A percentile compares a stretch with the other conserved stretches of the same genome.
Evolutionary conservation across 805 yeast species (phyloP).

Genomic region (Lipomyces yamanashiensis): DNA sequence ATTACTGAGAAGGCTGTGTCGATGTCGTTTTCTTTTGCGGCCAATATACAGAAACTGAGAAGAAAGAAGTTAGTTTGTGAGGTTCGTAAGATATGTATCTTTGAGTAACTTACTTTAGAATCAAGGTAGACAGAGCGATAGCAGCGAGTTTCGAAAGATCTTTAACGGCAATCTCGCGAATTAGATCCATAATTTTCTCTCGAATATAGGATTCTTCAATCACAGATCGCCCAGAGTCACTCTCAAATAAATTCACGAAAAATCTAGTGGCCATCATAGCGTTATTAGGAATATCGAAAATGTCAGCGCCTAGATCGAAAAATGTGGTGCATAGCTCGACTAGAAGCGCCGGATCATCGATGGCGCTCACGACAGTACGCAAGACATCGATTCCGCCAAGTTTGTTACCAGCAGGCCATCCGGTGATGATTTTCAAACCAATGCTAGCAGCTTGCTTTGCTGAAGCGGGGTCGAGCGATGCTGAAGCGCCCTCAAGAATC

Average conservation of each 20-base stretch:
- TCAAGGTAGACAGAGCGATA: slow-evolving; percentile 36
- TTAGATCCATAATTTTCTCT: slow-evolving; percentile 27
- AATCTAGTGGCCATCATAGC: slow-evolving; percentile 63
- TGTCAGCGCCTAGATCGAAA: slow-evolving; percentile 36
- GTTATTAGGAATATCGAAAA: slow-evolving; percentile 45
- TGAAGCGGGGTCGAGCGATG: slow-evolving; percentile 27
- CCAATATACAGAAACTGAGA: slow-evolving; percentile 54
- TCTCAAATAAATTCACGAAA: slow-evolving; percentile 58
- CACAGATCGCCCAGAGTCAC: slow-evolving; percentile 39
- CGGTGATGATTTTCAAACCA: slow-evolving; percentile 49
- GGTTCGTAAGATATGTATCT: slow-evolving; percentile 9
- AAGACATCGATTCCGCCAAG: slow-evolving; percentile 65
- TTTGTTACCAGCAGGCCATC: slow-evolving; percentile 55
- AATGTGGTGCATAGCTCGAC: slow-evolving; percentile 39
- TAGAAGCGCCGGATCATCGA: slow-evolving; percentile 46
- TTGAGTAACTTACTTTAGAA: slow-evolving; percentile 42
- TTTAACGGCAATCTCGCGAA: slow-evolving; percentile 12
- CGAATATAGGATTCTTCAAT: slow-evolving; percentile 22
- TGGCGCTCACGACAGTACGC: slow-evolving; percentile 54
- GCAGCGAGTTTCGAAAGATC: slow-evolving; percentile 18
- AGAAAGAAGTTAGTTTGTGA: slow-evolving; percentile 3
- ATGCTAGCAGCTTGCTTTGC: slow-evolving; percentile 47
- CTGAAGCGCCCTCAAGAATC: slow-evolving; percentile 34
- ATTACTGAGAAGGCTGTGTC: slow-evolving; percentile 41
- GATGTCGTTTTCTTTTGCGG: slow-evolving; percentile 42